Evolutionary conservation across 1,284 basidiomycete species (phyloP).

Genomic region (Rhodotorula sp.): DNA sequence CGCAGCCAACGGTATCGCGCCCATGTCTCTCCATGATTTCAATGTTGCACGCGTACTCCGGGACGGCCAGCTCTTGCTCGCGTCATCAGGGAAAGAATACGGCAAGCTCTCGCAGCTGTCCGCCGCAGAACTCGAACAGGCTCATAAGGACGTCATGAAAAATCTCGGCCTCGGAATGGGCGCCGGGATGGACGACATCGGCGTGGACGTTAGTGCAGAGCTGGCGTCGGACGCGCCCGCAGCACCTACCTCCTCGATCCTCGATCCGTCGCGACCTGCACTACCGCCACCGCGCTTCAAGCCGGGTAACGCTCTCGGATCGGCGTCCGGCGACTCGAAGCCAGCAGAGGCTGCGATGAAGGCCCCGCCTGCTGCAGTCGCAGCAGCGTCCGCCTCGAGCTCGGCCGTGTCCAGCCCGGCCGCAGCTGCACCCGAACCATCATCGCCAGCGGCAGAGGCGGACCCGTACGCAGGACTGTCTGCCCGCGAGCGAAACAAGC

Average conservation of each 20-base stretch:
- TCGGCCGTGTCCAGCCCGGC: neutral
- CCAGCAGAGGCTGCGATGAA: neutral
- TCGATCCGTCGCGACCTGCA: neutral
- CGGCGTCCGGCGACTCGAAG: too few species aligned
- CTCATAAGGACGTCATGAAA: constrained; percentile 49
- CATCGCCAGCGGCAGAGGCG: constrained; percentile 11
- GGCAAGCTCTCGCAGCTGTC: constrained; percentile 43
- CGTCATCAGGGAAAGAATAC: constrained; percentile 51
- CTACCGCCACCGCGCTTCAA: neutral
- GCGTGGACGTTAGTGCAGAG: constrained; percentile 50
- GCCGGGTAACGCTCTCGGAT: neutral
- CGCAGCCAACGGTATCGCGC: neutral
- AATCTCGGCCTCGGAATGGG: constrained; percentile 47
- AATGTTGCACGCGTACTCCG: constrained; percentile 47
- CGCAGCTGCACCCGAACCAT: constrained; percentile 1
- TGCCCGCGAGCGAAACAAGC: constrained; percentile 80
- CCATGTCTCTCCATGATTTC: constrained; percentile 46
- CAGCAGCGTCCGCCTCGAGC: neutral
- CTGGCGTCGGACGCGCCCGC: constrained; percentile 35
- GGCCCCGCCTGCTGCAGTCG: neutral
- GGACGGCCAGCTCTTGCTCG: constrained; percentile 49
- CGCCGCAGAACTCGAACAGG: constrained; percentile 48
- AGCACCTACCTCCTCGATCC: neutral
- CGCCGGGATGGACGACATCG: constrained; percentile 47
- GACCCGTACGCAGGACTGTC: constrained; percentile 47